Evolutionary conservation across 805 yeast species (phyloP), one percentile per base, ranked within the genome.

Genomic region (Tetrapisispora iriomotensis): DNA sequence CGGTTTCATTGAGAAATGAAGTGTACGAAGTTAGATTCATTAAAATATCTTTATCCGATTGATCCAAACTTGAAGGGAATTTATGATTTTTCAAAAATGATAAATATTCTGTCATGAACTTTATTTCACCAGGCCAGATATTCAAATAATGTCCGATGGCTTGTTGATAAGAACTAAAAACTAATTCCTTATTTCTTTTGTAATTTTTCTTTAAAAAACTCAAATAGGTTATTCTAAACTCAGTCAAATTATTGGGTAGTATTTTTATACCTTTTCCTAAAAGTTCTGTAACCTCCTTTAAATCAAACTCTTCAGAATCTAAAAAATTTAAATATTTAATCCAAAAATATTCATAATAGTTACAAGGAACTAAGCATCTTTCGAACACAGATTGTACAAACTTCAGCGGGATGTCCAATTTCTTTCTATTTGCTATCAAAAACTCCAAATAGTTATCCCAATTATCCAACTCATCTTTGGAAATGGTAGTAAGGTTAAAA

Each of bases 321-420:
- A 75, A 50, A 71, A 78, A 86, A 3, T 71, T 60, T 7, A 75
- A 42, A 53, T 82, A 88, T 39, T 70, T 70, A 14, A 75, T 51
- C 97, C 97, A 90, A 15, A 85, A 54, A 13, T 64, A 64, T 24
- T 74, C 75, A 34, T 70, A 64, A 17, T 61, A 60, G 29, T 87
- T 82, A 38, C 79, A 71, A 0, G 94, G 84, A 1, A 83, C 64
- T 9, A 90, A 61, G 14, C 85, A 75, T 41, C 96, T 67, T 54
- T 83, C 90, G 58, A 80, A 88, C 1, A 83, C 51, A 7, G 70
- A 61, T 7, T 59, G 56, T 1, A 73, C 64, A 18, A 67, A 58
- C 5, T 58, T 55, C 8, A 38, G 37, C 14, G 54, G 42, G 8
- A 58, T 50, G 3, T 50, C 36, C 4, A 46, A 36, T 30, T 58